Percentiles rank a stretch among this genome's conserved stretches.
phyloP scores from a whole-genome alignment of 495 filamentous ascomycete genomes.

The Aspergillus egyptiacus region DNA sequence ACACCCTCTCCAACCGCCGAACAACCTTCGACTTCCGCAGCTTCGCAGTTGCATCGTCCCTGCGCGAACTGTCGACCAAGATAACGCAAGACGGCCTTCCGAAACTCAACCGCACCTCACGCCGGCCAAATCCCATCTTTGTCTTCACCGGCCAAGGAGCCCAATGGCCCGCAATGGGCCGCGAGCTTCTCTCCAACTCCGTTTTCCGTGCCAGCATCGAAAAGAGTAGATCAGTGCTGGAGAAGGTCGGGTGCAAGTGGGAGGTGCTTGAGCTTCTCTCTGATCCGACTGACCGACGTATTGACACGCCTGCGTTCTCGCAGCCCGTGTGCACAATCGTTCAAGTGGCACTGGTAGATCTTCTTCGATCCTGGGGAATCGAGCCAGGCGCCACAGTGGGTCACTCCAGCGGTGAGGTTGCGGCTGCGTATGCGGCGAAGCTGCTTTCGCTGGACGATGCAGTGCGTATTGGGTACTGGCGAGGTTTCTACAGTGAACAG shows the following conservation, averaged over 20 bases:
- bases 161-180: constrained; percentile 27
- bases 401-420: constrained; percentile 23
- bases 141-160: constrained; percentile 28
- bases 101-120: not conserved
- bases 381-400: constrained; percentile 6
- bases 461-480: not conserved
- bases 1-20: not conserved
- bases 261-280: not conserved
- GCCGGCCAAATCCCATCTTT: not conserved
- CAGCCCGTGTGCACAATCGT: constrained; percentile 29
- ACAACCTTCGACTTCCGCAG: not conserved
- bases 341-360: constrained; percentile 9
- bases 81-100: not conserved
- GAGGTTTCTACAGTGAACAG: constrained; percentile 16
- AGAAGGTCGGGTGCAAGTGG: not conserved
- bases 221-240: not conserved
- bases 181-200: not conserved
- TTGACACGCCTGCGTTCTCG: constrained; percentile 15
- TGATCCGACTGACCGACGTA: not conserved
- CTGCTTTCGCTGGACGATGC: constrained; percentile 3
- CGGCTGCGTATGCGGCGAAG: constrained; percentile 17
- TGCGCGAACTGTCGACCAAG: not conserved
- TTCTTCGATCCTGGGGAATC: constrained; percentile 9
- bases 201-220: not conserved
- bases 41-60: not conserved